Evolutionary conservation across 2,329 filamentous ascomycete species (phyloP), one percentile per base, ranked within the genome.

Genomic region (Fusarium musae): DNA sequence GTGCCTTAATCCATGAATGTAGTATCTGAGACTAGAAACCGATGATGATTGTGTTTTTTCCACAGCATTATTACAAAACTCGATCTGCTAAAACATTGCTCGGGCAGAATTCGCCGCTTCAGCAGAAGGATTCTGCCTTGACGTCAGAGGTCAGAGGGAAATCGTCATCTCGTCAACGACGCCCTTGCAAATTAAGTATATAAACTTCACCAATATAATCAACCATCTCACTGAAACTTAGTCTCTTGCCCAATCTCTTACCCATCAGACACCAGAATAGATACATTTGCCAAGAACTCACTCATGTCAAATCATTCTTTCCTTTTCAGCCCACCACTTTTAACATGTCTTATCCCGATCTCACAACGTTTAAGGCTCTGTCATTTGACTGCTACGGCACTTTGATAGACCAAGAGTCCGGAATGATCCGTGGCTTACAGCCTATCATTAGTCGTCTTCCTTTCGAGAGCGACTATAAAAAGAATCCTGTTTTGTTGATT

Each of bases 371-470:
- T 8, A 68, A 69, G 12, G 56, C 66, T 2, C 11, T 68, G 23
- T 69, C 66, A 1, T 68, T 68, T 26, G 66, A 68, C 6, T 42
- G 44, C 23, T 68, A 68, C 15, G 66, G 66, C 7, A 68, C 66
- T 1, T 44, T 68, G 21, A 68, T 68, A 23, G 49, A 68, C 5
- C 66, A 68, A 39, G 66, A 68, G 7, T 39, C 66, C 1, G 66
- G 65, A 1, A 69, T 69, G 65, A 37, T 69, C 5, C 57, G 34
- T 11, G 43, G 49, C 11, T 12, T 69, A 6, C 57, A 69, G 9
- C 66, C 66, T 0, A 63, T 68, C 3, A 21, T 63, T 3, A 40
- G 26, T 37, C 66, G 49, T 4, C 57, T 68, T 12, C 42, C 49
- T 36, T 17, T 30, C 1, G 37, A 63, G 6, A 68, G 42, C 23